Base-by-base conservation (phyloP, 2,329 filamentous ascomycete species). In the Phyllachora maydis region DNA sequence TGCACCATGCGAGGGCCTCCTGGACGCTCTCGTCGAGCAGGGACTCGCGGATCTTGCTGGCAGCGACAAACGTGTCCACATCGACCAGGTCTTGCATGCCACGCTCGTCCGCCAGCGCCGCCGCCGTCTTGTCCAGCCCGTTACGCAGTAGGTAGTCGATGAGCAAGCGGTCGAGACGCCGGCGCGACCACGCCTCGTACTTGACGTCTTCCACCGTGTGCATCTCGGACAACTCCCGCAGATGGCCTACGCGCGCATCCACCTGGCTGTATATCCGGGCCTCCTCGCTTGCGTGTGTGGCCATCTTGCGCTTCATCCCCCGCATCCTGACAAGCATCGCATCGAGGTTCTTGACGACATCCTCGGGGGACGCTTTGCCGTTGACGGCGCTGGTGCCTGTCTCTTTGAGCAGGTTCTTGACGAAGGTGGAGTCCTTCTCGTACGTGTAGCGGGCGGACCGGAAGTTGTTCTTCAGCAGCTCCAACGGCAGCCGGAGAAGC, bases 391-490 rank as follows among this genome's bases (percentile, higher is more conserved):
- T 61, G 35, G 71, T 74, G 20, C 73, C 69, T 2, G 65, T 62
- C 22, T 71, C 64, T 34, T 62, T 62, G 28, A 73, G 56, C 8
- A 59, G 49, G 12, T 64, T 59, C 38, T 67, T 68, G 32, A 81
- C 50, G 23, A 57, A 56, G 11, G 59, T 57, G 30, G 65, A 67
- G 35, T 77, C 68, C 41, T 71, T 73, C 42, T 85, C 77, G 43
- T 82, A 65, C 32, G 66, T 57, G 40, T 74, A 70, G 43, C 82
- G 77, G 20, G 76, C 76, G 4, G 73, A 69, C 39, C 91, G 88
- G 52, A 95, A 90, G 52, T 91, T 95, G 46, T 88, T 85, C 26
- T 82, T 75, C 12, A 90, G 71, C 27, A 93, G 74, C 45, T 95
- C 88, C 49, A 85, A 75, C 11, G 88, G 88, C 12, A 95, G 68